These are phyloP conservation scores for Phytophthora palmivora DNA, from an alignment of 352 stramenopile species.

Conservation along the genomic window DNA sequence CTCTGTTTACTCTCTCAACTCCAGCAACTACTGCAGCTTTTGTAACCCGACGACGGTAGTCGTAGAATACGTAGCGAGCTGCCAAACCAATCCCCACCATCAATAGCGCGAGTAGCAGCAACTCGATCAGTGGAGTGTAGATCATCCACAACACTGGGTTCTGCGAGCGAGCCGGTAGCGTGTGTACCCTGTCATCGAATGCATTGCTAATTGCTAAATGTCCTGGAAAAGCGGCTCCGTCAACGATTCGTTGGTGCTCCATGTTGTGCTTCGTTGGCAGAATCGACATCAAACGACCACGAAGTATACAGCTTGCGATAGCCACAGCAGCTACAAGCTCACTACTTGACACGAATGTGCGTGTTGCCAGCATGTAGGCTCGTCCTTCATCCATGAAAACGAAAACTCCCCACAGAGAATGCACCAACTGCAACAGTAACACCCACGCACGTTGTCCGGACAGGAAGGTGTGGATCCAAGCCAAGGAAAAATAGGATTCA, in stretches of 20 bases:
- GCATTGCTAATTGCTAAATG: conserved; percentile 43
- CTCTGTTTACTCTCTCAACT: conserved; percentile 2
- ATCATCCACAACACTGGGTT: conserved; percentile 46
- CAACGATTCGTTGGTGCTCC: conserved; percentile 39
- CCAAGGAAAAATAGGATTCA: conserved; percentile 33
- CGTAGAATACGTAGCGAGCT: conserved; percentile 26
- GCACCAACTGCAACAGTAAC: conserved; percentile 41
- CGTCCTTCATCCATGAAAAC: conserved; percentile 42
- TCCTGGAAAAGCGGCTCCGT: conserved; percentile 33
- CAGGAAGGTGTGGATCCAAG: conserved; percentile 48
- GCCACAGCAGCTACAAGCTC: conserved; percentile 40
- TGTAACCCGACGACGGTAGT: conserved; percentile 8
- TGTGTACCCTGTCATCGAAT: conserved; percentile 35
- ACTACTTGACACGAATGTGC: conserved; percentile 44
- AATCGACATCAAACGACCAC: conserved; percentile 32
- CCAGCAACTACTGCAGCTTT: conserved; percentile 1
- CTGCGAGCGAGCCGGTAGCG: conserved; percentile 28
- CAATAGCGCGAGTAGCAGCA: conserved; percentile 35
- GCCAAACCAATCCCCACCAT: conserved; percentile 17
- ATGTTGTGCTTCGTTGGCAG: conserved; percentile 38
- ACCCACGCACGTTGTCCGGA: conserved; percentile 45
- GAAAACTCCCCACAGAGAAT: conserved; percentile 37
- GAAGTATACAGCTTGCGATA: conserved; percentile 19
- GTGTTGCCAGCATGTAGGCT: conserved; percentile 42
- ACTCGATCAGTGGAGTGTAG: conserved; percentile 36